Percentiles rank a stretch among this genome's conserved stretches.
phyloP scores from a whole-genome alignment of 192 early-diverging fungal genomes.

The Dissophora ornata region DNA sequence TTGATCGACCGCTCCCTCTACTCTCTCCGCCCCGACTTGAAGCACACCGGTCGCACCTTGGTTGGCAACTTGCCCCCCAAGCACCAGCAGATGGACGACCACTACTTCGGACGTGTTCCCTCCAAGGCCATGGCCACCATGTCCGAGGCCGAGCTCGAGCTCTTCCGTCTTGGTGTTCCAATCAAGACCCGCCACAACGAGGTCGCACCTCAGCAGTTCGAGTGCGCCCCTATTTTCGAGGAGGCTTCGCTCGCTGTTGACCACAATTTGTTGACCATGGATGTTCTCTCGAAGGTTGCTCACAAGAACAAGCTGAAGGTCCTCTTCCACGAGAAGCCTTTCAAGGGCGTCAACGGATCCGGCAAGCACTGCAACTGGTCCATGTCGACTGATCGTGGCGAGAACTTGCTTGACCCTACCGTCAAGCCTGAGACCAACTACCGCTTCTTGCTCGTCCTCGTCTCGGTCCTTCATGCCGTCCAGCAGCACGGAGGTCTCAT shows the following conservation, averaged over 20 bases:
- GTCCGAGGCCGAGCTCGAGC: constrained; percentile 95
- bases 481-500: constrained; percentile 93
- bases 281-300: constrained; percentile 95
- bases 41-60: constrained; percentile 95
- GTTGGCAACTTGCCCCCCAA: constrained; percentile 94
- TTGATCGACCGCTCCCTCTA: constrained; percentile 96
- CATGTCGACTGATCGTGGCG: constrained; percentile 92
- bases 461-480: constrained; percentile 91
- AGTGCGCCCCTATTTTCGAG: constrained; percentile 98
- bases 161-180: constrained; percentile 94
- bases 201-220: constrained; percentile 98
- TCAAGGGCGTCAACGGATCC: constrained; percentile 98
- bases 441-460: constrained; percentile 96
- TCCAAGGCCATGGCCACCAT: constrained; percentile 90
- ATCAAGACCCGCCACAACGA: constrained; percentile 99
- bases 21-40: constrained; percentile 93
- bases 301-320: constrained; percentile 98
- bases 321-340: constrained; percentile 99
- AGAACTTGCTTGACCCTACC: constrained; percentile 98
- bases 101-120: constrained; percentile 99
- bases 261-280: constrained; percentile 99
- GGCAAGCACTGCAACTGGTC: constrained; percentile 99
- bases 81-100: constrained; percentile 99
- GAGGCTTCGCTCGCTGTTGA: constrained; percentile 95
- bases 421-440: constrained; percentile 97